These are phyloP conservation scores for Funneliformis mosseae DNA, from an alignment of 192 early-diverging fungal genomes.

Conservation along the genomic window DNA sequence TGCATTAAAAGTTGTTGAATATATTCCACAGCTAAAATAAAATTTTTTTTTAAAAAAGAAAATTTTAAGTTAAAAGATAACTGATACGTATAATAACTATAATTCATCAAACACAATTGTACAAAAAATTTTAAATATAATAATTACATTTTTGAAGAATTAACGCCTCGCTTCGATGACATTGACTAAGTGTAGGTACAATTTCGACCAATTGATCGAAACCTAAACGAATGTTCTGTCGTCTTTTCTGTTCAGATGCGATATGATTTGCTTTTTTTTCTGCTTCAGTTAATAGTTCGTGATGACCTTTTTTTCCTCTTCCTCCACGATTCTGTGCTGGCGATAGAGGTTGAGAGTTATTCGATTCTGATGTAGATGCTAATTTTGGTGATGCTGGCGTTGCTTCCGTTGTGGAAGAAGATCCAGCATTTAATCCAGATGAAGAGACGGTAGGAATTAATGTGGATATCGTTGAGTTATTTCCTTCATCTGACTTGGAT, in stretches of 20 bases:
- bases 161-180: conserved; percentile 81
- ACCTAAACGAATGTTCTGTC: conserved; percentile 87
- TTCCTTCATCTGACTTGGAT: conserved; percentile 20
- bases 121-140: neutral
- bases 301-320: conserved; percentile 46
- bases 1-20: conserved; percentile 69
- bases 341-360: conserved; percentile 24
- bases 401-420: conserved; percentile 36
- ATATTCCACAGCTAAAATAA: conserved; percentile 67
- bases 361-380: conserved; percentile 28
- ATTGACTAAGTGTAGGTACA: conserved; percentile 80
- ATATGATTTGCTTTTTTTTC: conserved; percentile 96
- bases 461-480: conserved; percentile 40
- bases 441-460: conserved; percentile 3
- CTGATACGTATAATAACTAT: no score
- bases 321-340: conserved; percentile 17
- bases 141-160: conserved; percentile 77
- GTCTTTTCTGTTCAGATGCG: conserved; percentile 90
- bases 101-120: neutral
- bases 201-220: conserved; percentile 89
- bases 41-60: neutral
- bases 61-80: neutral
- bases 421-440: conserved; percentile 29
- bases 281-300: conserved; percentile 84
- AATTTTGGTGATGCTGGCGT: conserved; percentile 27